Evolutionary conservation across 441 rosid species (phyloP).

Genomic region (Melastoma candidum): DNA sequence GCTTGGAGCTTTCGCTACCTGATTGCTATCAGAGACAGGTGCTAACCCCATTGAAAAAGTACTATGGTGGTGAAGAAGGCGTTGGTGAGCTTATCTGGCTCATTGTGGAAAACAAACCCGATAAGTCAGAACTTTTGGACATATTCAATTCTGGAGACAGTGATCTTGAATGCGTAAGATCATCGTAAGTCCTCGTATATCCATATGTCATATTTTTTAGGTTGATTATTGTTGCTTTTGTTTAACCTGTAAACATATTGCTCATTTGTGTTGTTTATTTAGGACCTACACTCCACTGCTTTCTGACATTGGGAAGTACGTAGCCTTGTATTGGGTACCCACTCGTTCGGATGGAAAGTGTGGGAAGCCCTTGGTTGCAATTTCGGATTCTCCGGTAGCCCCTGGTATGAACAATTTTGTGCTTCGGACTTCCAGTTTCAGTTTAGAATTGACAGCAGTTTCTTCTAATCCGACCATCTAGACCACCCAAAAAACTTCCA

Average conservation of each 20-base stretch:
- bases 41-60: slow-evolving; percentile 63
- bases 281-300: slow-evolving; percentile 78
- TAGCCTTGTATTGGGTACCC: slow-evolving; percentile 83
- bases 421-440: too few species aligned
- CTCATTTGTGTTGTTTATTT: slow-evolving; percentile 20
- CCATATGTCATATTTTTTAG: slow-evolving; percentile 12
- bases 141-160: slow-evolving; percentile 41
- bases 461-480: too few species aligned
- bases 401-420: slow-evolving; percentile 45
- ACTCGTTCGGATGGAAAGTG: slow-evolving; percentile 75
- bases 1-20: slow-evolving; percentile 67
- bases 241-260: slow-evolving; percentile 3
- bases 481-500: too few species aligned
- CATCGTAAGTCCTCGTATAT: slow-evolving; percentile 46
- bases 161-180: slow-evolving; percentile 43
- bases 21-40: slow-evolving; percentile 69
- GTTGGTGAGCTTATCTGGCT: slow-evolving; percentile 79
- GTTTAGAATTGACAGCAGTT: too few species aligned
- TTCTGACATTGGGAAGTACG: slow-evolving; percentile 76
- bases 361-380: slow-evolving; percentile 75
- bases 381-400: slow-evolving; percentile 60
- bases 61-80: slow-evolving; percentile 94
- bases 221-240: slow-evolving; percentile 10
- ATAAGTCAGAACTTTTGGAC: slow-evolving; percentile 54
- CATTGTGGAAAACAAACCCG: slow-evolving; percentile 54